Evolutionary conservation across 2,329 filamentous ascomycete species (phyloP), one percentile per base, ranked within the genome.

Genomic region (Grosmannia clavigera): DNA sequence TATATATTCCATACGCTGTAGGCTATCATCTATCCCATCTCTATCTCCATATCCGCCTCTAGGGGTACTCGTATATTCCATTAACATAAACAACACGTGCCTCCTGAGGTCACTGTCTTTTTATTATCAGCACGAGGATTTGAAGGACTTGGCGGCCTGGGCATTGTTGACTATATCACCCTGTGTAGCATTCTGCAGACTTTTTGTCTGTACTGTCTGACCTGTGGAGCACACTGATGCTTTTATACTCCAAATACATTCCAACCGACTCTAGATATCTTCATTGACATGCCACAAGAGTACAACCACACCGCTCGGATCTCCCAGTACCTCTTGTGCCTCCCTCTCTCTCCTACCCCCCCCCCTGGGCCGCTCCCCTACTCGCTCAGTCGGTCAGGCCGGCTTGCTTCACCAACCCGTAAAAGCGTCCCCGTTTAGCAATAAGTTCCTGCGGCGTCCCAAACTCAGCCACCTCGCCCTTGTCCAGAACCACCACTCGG

Each of bases 401-500:
- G 4, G 92, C 89, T 75, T 99, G 92, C 74, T 86, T 92, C 63
- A 96, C 94, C 55, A 99, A 77, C 61, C 92, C 86, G 74, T 94
- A 90, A 72, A 99, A 99, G 58, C 89, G 73, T 2, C 92, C 90
- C 69, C 84, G 83, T 68, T 81, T 80, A 72, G 84, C 84, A 64
- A 96, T 82, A 61, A 99, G 78, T 64, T 86, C 84, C 48, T 83
- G 78, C 2, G 94, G 94, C 7, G 86, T 90, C 72, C 95, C 94
- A 72, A 96, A 99, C 72, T 99, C 94, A 57, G 86, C 87, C 51
- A 99, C 92, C 67, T 85, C 83, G 52, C 94, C 94, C 72, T 88
- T 87, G 70, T 97, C 91, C 6, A 99, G 82, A 57, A 99, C 94
- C 43, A 99, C 86, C 63, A 99, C 94, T 57, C 92, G 84, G 75